Evolutionary conservation across 2,329 filamentous ascomycete species (phyloP).

Genomic region (Parasarocladium wereldwijsianum): DNA sequence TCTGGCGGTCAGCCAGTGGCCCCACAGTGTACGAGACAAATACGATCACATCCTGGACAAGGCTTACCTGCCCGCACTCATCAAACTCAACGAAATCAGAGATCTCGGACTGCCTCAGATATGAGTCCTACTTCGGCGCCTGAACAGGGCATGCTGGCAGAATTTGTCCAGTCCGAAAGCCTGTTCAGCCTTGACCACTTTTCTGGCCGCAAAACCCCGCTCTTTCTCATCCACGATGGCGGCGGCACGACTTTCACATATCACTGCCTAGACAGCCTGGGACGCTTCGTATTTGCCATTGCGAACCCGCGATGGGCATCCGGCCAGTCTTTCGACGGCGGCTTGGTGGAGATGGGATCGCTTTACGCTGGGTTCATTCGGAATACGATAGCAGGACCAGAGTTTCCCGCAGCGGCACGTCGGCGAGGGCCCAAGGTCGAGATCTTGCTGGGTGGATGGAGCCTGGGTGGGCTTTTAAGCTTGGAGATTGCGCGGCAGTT

Average conservation of each 20-base stretch:
- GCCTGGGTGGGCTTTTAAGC: conserved; percentile 35
- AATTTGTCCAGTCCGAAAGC: conserved; percentile 2
- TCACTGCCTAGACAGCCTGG: conserved; percentile 33
- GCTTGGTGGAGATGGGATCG: conserved; percentile 38
- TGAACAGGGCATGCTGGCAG: not conserved
- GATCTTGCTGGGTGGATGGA: conserved; percentile 41
- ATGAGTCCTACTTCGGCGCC: no score
- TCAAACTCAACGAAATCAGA: no score
- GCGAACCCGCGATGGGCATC: conserved; percentile 36
- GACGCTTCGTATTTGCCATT: conserved; percentile 37
- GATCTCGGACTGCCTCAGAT: no score
- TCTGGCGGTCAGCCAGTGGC: no score
- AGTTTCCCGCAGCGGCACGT: conserved; percentile 14
- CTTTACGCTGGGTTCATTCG: conserved; percentile 33
- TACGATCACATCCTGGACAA: no score
- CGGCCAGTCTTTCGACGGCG: conserved; percentile 31
- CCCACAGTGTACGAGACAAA: no score
- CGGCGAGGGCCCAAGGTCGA: conserved; percentile 15
- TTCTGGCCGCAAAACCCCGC: conserved; percentile 2
- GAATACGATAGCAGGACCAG: conserved; percentile 14
- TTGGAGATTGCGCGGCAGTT: conserved; percentile 34
- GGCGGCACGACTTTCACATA: conserved; percentile 46
- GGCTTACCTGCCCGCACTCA: no score
- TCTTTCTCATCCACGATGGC: conserved; percentile 42
- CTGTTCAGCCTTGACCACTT: not conserved